These are phyloP conservation scores for Physcomitrium patens DNA, from an alignment of 225 moss, liverwort and hornwort species.

Conservation along the genomic window DNA sequence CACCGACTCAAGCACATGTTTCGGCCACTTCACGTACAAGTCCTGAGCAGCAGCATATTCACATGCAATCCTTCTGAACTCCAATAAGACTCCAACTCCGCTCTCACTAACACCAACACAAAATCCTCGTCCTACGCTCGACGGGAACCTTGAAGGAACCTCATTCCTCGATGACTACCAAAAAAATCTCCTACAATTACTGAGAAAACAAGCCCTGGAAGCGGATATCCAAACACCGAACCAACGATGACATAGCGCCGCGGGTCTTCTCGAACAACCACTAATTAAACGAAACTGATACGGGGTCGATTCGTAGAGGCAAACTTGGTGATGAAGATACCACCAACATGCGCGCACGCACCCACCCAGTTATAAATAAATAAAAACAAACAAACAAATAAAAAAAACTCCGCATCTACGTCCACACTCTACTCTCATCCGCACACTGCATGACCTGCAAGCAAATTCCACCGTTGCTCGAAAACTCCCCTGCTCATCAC, in stretches of 20 bases:
- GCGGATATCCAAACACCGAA: background rate
- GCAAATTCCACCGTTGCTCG: too few relatives aligned
- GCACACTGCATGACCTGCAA: too few relatives aligned
- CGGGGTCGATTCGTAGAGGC: constrained; percentile 22
- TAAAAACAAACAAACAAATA: too few relatives aligned
- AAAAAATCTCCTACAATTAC: background rate
- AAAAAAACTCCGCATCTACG: too few relatives aligned
- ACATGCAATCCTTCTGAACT: background rate
- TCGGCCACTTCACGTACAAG: background rate
- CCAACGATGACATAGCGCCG: too few relatives aligned
- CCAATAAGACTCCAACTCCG: too few relatives aligned
- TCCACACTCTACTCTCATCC: constrained; percentile 26
- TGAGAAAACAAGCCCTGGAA: background rate
- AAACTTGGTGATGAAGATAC: constrained; percentile 29
- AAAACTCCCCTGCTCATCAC: too few relatives aligned
- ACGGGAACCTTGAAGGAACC: background rate
- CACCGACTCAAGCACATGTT: constrained; percentile 23
- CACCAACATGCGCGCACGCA: constrained; percentile 4
- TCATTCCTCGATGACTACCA: background rate
- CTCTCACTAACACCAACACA: too few relatives aligned
- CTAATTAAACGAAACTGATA: background rate
- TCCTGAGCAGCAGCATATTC: constrained; percentile 4
- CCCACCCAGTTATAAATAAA: too few relatives aligned
- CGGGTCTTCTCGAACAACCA: too few relatives aligned
- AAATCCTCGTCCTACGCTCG: too few relatives aligned